Conservation (phyloP, 2,329 filamentous ascomycete genomes). For the Lanzia echinophila region DNA sequence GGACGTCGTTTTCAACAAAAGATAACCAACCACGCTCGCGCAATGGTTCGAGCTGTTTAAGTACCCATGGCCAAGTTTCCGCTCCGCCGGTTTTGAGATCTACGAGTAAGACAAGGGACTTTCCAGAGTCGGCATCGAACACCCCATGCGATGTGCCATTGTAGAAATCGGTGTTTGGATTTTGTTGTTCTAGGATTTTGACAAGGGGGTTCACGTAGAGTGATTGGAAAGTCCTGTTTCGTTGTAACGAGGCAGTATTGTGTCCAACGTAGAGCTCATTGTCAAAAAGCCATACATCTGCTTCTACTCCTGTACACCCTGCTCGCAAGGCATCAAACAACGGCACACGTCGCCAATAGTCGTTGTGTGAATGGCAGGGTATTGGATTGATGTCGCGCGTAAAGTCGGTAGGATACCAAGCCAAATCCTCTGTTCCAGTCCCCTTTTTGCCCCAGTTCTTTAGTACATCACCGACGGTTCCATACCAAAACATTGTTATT, state of each 20-base stretch:
- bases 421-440: conserved; percentile 34
- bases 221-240: conserved; percentile 50
- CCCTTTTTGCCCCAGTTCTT: conserved; percentile 34
- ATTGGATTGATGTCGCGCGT: conserved; percentile 47
- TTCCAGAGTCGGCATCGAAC: conserved; percentile 45
- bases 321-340: conserved; percentile 54
- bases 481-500: conserved; percentile 27
- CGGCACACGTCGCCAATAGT: conserved; percentile 60
- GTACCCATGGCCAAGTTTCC: conserved; percentile 45
- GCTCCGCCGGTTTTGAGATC: conserved; percentile 59
- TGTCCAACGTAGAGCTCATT: conserved; percentile 59
- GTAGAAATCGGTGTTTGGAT: conserved; percentile 41
- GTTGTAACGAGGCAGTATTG: conserved; percentile 45
- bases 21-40: conserved; percentile 52
- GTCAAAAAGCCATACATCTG: conserved; percentile 59
- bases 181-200: conserved; percentile 48
- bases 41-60: conserved; percentile 51
- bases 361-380: conserved; percentile 61
- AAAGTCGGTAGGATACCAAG: conserved; percentile 45
- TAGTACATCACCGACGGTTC: conserved; percentile 27
- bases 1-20: conserved; percentile 42
- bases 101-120: conserved; percentile 56
- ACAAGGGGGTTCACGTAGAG: conserved; percentile 62
- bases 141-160: conserved; percentile 46
- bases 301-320: conserved; percentile 59